Evolutionary conservation across 371 early-diverging fungal species (phyloP), one percentile per base, ranked within the genome.

Genomic region (Mortierella sp.): DNA sequence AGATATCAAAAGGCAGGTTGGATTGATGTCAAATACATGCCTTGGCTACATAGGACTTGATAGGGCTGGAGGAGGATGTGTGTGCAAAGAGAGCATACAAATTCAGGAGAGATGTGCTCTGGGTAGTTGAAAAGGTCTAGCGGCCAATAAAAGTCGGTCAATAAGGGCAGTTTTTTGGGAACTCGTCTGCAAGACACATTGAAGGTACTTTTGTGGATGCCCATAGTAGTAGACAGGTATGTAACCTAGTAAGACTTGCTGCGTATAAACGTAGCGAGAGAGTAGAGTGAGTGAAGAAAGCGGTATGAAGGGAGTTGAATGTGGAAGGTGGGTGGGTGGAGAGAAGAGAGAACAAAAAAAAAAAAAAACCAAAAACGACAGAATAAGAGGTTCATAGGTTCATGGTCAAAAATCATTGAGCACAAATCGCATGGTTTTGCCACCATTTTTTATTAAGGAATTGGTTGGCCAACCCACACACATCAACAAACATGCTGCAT

Each of bases 1-100:
- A 18, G 18, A 51, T 51, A 51, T 51, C 51, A 51, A 18, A 12
- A 45, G 45, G 4, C 18, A 51, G 3, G 5, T n/a, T 51, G 51
- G 18, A 2, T 8, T n/a, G 18, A n/a, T 51, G 18, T n/a, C 18
- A 55, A 60, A n/a, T 45, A 62, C 62, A 24, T 66, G 68, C 78
- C 78, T 57, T 73, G 61, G 20, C 37, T 32, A 49, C 77, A 81
- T 5, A 72, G 16, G 26, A 81, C 68, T n/a, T 81, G 83, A 51
- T 62, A 68, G 0, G 83, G 83, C 32, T 76, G 66, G 9, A 65
- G 62, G 14, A 81, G 62, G 47, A 81, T 39, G 5, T 70, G 54
- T 6, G 51, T 30, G 52, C 83, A 81, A 40, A 81, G 64, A 9
- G 62, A 20, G 35, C 83, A 81, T 0, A 70, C 24, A 16, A 81